Evolutionary conservation across 441 rosid species (phyloP).

Genomic region (Manihot esculenta): DNA sequence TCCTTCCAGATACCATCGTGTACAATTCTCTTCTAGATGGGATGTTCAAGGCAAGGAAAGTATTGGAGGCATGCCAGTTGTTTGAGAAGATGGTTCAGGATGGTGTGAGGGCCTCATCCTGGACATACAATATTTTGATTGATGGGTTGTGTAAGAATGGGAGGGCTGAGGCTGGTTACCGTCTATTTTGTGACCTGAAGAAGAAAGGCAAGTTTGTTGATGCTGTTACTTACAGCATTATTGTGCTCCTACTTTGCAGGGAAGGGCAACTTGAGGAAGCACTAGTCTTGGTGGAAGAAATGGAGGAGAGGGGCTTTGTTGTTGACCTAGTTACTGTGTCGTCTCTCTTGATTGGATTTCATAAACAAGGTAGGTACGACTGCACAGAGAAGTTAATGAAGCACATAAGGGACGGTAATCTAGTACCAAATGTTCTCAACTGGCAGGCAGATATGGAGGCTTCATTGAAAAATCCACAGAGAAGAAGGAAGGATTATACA

Average conservation of each 20-base stretch:
- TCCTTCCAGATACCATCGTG: constrained; percentile 50
- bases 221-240: constrained; percentile 73
- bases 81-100: constrained; percentile 88
- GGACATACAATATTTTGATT: constrained; percentile 83
- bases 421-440: constrained; percentile 56
- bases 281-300: constrained; percentile 64
- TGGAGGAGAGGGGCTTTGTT: constrained; percentile 68
- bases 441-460: constrained; percentile 77
- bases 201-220: constrained; percentile 94
- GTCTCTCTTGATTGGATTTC: constrained; percentile 71
- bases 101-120: constrained; percentile 75
- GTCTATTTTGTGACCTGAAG: constrained; percentile 78
- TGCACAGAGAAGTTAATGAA: constrained; percentile 74
- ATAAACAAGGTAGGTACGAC: constrained; percentile 79
- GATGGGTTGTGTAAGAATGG: constrained; percentile 81
- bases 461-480: constrained; percentile 49
- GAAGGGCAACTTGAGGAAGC: constrained; percentile 78
- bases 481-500: constrained; percentile 51
- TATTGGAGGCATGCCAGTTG: constrained; percentile 70
- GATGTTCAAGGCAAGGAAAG: constrained; percentile 75
- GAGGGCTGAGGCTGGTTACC: constrained; percentile 76
- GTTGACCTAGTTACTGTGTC: constrained; percentile 84
- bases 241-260: constrained; percentile 66
- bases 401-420: constrained; percentile 55
- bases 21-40: constrained; percentile 79